Evolutionary conservation across 2,329 filamentous ascomycete genomes (phyloP).

Genomic region (Scolecobasidium constrictum): DNA sequence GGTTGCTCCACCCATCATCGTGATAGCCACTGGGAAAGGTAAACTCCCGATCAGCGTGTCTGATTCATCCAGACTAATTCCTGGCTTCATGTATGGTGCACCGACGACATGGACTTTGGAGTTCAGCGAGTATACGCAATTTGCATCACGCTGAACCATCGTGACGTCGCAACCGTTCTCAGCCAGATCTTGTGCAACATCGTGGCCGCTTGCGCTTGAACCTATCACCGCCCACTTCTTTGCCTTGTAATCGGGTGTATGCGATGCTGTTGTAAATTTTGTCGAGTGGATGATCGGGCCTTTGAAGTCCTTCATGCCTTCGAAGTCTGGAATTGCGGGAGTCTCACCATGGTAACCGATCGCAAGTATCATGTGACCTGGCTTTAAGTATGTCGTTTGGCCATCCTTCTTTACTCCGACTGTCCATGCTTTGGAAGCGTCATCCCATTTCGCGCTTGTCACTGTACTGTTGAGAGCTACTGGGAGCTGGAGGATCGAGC

Average conservation of each 20-base stretch:
- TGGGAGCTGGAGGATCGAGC: slow-evolving; percentile 54
- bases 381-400: slow-evolving; percentile 41
- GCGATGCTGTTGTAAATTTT: slow-evolving; percentile 30
- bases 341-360: slow-evolving; percentile 57
- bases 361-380: slow-evolving; percentile 54
- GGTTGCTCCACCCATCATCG: neutral
- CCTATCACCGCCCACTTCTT: slow-evolving; percentile 57
- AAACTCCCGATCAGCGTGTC: slow-evolving; percentile 50
- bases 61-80: slow-evolving; percentile 53
- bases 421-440: slow-evolving; percentile 41
- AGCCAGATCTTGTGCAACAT: slow-evolving; percentile 57
- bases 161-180: slow-evolving; percentile 57
- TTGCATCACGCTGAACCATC: slow-evolving; percentile 58
- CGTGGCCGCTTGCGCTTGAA: slow-evolving; percentile 57
- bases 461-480: slow-evolving; percentile 50
- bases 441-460: slow-evolving; percentile 38
- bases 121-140: slow-evolving; percentile 46
- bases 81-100: slow-evolving; percentile 35
- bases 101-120: slow-evolving; percentile 37
- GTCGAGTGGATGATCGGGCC: slow-evolving; percentile 45
- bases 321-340: slow-evolving; percentile 41
- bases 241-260: slow-evolving; percentile 41
- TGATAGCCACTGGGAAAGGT: slow-evolving; percentile 35
- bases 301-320: slow-evolving; percentile 41
- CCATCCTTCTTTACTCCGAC: slow-evolving; percentile 36